These are phyloP conservation scores for Entelexis sorbosivorans DNA, from an alignment of 1,139 yeast genomes.

Conservation along the genomic window DNA sequence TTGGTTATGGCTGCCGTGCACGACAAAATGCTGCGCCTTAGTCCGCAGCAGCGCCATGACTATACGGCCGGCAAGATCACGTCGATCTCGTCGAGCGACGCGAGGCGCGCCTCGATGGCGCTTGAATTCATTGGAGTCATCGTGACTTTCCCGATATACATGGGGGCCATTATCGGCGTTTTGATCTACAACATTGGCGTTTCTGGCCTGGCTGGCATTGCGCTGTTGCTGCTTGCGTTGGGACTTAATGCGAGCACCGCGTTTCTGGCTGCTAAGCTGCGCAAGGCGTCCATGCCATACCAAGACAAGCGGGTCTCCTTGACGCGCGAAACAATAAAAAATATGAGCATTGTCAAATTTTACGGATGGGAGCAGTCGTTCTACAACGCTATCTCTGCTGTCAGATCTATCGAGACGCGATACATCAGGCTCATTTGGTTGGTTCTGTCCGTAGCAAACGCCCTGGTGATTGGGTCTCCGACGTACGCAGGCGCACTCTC, in stretches of 20 bases:
- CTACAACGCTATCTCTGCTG: conserved; percentile 35
- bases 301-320: conserved; percentile 39
- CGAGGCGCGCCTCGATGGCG: conserved; percentile 67
- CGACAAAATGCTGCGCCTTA: conserved; percentile 52
- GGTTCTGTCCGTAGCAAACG: conserved; percentile 43
- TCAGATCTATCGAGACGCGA: conserved; percentile 38
- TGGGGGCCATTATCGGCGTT: conserved; percentile 49
- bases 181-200: conserved; percentile 62
- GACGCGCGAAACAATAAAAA: conserved; percentile 52
- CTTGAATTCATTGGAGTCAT: conserved; percentile 54
- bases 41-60: conserved; percentile 45
- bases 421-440: conserved; percentile 27
- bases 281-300: conserved; percentile 32
- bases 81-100: conserved; percentile 66
- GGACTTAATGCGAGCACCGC: conserved; percentile 9
- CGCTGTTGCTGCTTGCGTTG: conserved; percentile 30
- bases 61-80: conserved; percentile 60
- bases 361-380: conserved; percentile 66
- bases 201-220: conserved; percentile 58
- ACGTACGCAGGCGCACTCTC: conserved; percentile 58
- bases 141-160: conserved; percentile 56
- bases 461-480: conserved; percentile 51
- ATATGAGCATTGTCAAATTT: conserved; percentile 56
- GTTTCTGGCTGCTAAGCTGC: conserved; percentile 32
- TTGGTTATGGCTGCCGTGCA: conserved; percentile 37